A percentile compares a stretch with the other conserved stretches of the same genome.
Conservation (phyloP, 192 early-diverging fungal genomes). For the Coemansia sp. region DNA sequence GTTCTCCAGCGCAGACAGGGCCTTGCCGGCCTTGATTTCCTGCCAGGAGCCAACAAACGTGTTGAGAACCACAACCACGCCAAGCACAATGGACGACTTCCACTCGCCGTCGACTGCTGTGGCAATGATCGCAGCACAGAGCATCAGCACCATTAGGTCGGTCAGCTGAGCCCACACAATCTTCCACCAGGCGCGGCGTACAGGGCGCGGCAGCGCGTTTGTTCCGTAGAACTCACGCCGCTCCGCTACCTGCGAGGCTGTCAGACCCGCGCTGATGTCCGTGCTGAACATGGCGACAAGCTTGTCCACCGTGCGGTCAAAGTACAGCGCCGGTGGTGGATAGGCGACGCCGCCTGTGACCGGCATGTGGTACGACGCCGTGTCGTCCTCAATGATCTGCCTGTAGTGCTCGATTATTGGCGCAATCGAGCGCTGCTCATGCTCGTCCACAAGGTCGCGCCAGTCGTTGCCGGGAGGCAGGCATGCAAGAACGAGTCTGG, state of each 20-base stretch:
- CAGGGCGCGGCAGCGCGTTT: slow-evolving; percentile 80
- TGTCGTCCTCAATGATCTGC: slow-evolving; percentile 49
- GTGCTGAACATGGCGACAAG: slow-evolving; percentile 85
- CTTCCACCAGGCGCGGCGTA: slow-evolving; percentile 68
- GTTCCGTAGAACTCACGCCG: slow-evolving; percentile 78
- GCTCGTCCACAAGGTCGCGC: slow-evolving; percentile 83
- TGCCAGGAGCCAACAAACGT: slow-evolving; percentile 90
- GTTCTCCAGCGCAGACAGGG: slow-evolving; percentile 85
- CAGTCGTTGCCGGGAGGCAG: slow-evolving; percentile 86
- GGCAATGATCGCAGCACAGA: slow-evolving; percentile 76
- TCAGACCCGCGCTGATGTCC: slow-evolving; percentile 62
- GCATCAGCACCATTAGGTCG: slow-evolving; percentile 93
- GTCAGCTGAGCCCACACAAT: slow-evolving; percentile 88
- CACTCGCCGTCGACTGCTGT: slow-evolving; percentile 85
- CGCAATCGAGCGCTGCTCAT: slow-evolving; percentile 75
- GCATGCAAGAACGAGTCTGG: slow-evolving; percentile 72
- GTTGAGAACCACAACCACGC: slow-evolving; percentile 85
- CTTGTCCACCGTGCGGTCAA: slow-evolving; percentile 87
- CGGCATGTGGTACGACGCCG: slow-evolving; percentile 53
- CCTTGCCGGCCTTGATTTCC: slow-evolving; percentile 93
- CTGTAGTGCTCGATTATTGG: slow-evolving; percentile 67
- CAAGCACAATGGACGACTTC: slow-evolving; percentile 74
- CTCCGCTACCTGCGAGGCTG: slow-evolving; percentile 56
- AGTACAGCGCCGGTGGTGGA: slow-evolving; percentile 76
- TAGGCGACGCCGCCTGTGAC: slow-evolving; percentile 50